Evolutionary conservation across 352 stramenopile genomes (phyloP), one percentile per base, ranked within the genome.

Genomic region (Pythium inflatum): DNA sequence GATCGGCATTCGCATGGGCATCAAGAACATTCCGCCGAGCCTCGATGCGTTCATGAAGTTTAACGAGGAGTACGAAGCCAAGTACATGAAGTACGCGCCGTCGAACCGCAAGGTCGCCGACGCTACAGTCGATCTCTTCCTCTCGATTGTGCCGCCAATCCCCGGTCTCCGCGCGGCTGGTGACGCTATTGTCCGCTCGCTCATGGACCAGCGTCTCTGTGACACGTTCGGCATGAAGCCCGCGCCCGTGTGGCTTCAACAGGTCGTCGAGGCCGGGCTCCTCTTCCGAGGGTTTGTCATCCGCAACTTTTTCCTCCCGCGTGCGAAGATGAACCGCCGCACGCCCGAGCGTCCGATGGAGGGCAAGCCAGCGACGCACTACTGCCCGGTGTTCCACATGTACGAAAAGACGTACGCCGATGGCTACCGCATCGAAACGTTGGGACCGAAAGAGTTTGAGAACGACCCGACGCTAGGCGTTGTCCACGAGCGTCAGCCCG

Each of bases 1-100:
- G 49, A 60, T 67, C 33, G 60, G 60, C 18, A 60, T 67, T 25
- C 48, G 49, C 16, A 67, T 67, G 60, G 60, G 60, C 38, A 67
- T 67, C 24, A 67, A 67, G 27, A 60, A 67, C 33, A 67, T 67
- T 33, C 60, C 60, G 18, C 25, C 45, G 8, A 45, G 11, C 2
- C 24, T 58, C 12, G 60, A 67, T 9, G 60, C 40, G 3, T 60
- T 67, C 36, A 40, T 60, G 28, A 60, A 58, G 60, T 67, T 67
- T 20, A 60, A 67, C 33, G 60, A 67, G 33, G 60, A 67, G 36
- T 60, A 67, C 49, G 60, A 67, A 36, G 27, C 33, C 31, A 59
- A 67, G 59, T 58, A 58, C 60, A 67, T 67, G 60, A 58, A 60
- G 46, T 67, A 60, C n/a, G 34, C 46, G n/a, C 8, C 48, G 1